Base-by-base conservation (phyloP, 1,284 basidiomycete genomes). In the Melanopsichium pennsylvanicum region DNA sequence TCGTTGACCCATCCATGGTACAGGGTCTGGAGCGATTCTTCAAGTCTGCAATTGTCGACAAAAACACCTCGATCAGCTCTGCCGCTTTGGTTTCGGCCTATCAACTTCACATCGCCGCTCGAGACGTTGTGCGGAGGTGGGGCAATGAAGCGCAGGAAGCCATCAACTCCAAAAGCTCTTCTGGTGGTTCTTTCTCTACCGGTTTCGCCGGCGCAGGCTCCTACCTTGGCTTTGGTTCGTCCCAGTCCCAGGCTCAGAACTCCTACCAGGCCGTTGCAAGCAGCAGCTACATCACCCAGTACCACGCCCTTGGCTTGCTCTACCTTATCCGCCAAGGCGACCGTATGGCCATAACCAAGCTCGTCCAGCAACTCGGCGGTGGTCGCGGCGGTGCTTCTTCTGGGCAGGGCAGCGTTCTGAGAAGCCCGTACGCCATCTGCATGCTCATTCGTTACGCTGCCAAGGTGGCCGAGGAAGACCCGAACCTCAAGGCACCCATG, bases 21-120 rank as follows among this genome's bases (percentile, higher is more conserved):
- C 95, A 98, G 87, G 93, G 93, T 69, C 90, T 97, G 37, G 96
- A 99, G 82, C 90, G 96, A 48, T 97, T 97, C 87, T 98, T 97
- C 87, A 98, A 97, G 83, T 92, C 96, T 3, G 96, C 96, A 52
- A 97, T 99, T 63, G 95, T 99, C 48, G 96, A 98, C 85, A 90
- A 91, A 66, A 97, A 93, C 78, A 89, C 94, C 0, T 91, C 93
- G 59, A 97, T 97, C 78, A 91, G 95, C 5, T 94, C 93, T 19
- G 93, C 95, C 23, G 93, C 96, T 8, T 88, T 99, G 71, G 91
- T 98, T 42, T 97, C 96, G 9, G 89, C 96, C 7, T 98, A 98
- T 82, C 95, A 98, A 83, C 87, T 98, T 64, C 96, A 90, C 86
- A 92, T 93, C 37, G 85, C 89, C 63, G 92, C 96, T 5, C 91